phyloP scores from a whole-genome alignment of 1,139 yeast genomes.

The Scheffersomyces cryptocercus region DNA sequence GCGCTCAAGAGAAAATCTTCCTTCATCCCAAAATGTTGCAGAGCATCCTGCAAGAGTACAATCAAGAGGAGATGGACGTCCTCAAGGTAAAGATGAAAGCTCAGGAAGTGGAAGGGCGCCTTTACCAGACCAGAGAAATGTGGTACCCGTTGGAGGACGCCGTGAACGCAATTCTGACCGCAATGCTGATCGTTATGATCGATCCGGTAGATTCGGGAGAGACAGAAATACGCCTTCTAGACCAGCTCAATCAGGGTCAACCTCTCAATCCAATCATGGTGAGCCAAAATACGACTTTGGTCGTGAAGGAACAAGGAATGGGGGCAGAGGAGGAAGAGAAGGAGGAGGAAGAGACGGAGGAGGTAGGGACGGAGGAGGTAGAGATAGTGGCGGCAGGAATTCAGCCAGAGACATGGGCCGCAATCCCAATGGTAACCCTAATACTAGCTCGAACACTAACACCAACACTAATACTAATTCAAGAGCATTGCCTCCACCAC shows the following conservation, averaged over 20 bases:
- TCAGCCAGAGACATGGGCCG: neutral
- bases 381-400: constrained; percentile 2
- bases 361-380: neutral
- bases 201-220: no score
- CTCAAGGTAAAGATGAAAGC: constrained; percentile 6
- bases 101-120: neutral
- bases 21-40: no score
- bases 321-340: constrained; percentile 1
- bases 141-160: no score
- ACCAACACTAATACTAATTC: neutral
- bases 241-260: constrained; percentile 12
- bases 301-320: constrained; percentile 1
- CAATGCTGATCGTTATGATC: no score
- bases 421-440: no score
- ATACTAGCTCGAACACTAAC: no score
- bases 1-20: no score
- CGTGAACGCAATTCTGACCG: no score
- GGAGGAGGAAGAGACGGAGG: constrained; percentile 1
- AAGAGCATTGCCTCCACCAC: constrained; percentile 21
- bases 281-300: no score
- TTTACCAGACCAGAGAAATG: no score
- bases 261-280: constrained; percentile 13
- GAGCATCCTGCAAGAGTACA: constrained; percentile 3
- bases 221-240: neutral
- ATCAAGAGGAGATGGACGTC: neutral